Conservation (phyloP, 345 rosid species). For the Hibiscus tridactylites region DNA sequence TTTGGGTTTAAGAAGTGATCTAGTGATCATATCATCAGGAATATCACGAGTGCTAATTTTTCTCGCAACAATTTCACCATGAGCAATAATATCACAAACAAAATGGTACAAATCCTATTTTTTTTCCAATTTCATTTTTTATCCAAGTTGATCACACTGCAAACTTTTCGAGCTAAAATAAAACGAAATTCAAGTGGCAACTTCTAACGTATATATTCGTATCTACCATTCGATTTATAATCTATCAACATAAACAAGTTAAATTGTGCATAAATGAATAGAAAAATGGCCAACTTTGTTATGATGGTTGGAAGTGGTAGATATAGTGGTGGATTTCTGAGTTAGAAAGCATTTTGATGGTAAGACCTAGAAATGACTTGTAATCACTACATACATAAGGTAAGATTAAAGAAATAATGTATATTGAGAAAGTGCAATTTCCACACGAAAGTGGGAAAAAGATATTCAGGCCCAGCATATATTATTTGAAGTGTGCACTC, state of each 20-base stretch:
- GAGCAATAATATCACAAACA: too few relatives aligned
- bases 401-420: neutral
- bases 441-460: neutral
- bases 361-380: neutral
- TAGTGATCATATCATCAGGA: too few relatives aligned
- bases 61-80: too few relatives aligned
- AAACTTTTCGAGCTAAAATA: too few relatives aligned
- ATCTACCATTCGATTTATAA: too few relatives aligned
- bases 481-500: neutral
- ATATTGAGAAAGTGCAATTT: neutral
- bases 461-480: neutral
- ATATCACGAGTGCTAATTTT: too few relatives aligned
- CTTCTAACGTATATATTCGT: too few relatives aligned
- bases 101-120: too few relatives aligned
- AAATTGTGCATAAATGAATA: neutral
- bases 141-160: neutral
- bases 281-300: neutral
- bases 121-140: too few relatives aligned
- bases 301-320: neutral
- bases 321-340: neutral
- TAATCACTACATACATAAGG: neutral
- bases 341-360: neutral
- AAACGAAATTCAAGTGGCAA: too few relatives aligned
- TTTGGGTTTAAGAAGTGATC: too few relatives aligned
- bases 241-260: too few relatives aligned